Conservation (phyloP, 352 stramenopile genomes). For the Elongisporangium anandrum region DNA sequence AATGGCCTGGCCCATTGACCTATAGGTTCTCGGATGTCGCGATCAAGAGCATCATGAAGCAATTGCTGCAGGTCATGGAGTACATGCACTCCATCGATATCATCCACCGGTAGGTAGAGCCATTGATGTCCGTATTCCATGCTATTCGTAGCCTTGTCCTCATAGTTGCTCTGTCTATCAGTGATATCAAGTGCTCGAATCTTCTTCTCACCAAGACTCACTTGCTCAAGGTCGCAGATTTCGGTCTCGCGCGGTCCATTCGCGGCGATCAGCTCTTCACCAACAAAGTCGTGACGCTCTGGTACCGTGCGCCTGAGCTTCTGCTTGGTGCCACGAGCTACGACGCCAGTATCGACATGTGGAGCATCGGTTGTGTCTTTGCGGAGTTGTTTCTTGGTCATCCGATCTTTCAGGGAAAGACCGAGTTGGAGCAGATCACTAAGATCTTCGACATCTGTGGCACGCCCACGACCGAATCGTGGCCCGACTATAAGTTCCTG, state of each 20-base stretch:
- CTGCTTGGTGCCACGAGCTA: conserved; percentile 93
- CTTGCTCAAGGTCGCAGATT: conserved; percentile 84
- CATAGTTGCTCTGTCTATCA: conserved; percentile 4
- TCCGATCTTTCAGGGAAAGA: conserved; percentile 85
- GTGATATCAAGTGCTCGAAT: conserved; percentile 93
- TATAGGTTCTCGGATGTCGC: conserved; percentile 74
- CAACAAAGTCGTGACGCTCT: conserved; percentile 96
- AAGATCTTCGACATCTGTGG: conserved; percentile 89
- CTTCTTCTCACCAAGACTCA: conserved; percentile 74
- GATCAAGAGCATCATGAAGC: conserved; percentile 87
- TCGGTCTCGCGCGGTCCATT: conserved; percentile 81
- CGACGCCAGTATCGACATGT: conserved; percentile 93
- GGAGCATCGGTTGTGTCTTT: conserved; percentile 92
- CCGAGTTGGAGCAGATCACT: conserved; percentile 83
- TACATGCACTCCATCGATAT: conserved; percentile 88
- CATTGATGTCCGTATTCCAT: neutral
- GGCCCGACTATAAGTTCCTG: conserved; percentile 86
- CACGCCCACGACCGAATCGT: conserved; percentile 74
- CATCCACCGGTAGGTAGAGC: conserved; percentile 61
- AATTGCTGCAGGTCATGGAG: conserved; percentile 81
- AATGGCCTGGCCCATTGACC: neutral
- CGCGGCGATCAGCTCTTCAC: conserved; percentile 86
- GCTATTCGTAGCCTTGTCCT: neutral
- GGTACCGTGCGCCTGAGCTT: conserved; percentile 93
- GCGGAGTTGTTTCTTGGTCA: conserved; percentile 85